phyloP scores from a whole-genome alignment of 106 monocot genomes.

The Amphibolis antarctica region DNA sequence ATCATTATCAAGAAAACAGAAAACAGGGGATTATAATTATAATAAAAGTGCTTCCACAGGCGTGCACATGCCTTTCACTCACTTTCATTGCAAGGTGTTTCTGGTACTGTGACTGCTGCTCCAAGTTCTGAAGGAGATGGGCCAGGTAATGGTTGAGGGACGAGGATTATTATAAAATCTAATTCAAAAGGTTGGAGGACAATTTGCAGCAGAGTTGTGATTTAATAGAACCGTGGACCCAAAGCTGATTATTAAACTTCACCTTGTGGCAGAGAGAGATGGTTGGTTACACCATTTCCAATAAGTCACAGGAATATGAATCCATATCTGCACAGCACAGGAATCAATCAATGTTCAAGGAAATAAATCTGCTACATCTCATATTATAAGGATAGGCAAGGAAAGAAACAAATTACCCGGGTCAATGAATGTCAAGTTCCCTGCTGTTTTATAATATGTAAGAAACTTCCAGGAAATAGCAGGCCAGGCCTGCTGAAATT shows the following conservation, averaged over 20 bases:
- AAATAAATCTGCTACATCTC: conserved; percentile 2
- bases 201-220: neutral
- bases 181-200: neutral
- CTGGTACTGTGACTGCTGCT: neutral
- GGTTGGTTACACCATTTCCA: neutral
- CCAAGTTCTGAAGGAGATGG: neutral
- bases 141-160: neutral
- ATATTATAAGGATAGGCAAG: no score
- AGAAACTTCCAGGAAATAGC: neutral
- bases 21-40: no score
- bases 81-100: no score
- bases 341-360: neutral
- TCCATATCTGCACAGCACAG: neutral
- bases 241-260: neutral
- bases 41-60: no score
- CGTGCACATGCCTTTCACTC: no score
- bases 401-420: neutral
- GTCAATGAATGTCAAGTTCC: neutral
- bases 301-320: conserved; percentile 2
- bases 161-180: neutral
- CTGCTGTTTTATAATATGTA: neutral
- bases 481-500: neutral
- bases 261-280: neutral
- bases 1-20: no score
- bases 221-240: conserved; percentile 6